Evolutionary conservation across 2,329 filamentous ascomycete species (phyloP), one percentile per base, ranked within the genome.

Genomic region (Neonectria neomacrospora): DNA sequence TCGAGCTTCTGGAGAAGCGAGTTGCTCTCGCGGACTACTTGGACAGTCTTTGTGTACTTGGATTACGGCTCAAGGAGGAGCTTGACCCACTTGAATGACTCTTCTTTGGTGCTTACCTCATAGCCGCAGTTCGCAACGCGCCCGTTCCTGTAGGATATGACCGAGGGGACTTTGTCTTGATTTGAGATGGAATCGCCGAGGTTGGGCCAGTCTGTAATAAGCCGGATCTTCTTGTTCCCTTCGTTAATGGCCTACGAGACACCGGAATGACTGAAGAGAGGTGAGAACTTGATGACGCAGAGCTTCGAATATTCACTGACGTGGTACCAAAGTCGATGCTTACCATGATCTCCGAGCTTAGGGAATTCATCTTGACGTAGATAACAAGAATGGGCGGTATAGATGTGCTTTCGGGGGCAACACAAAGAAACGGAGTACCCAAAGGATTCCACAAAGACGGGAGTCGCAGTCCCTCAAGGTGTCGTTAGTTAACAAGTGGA

Each of bases 151-250:
- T 52, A 52, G 5, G 48, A 52, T 4, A 34, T 34, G 18, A 34
- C 10, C 18, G 48, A 52, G 1, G 48, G 48, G n/a, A 52, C 48
- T 11, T 52, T 52, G 8, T 34, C 48, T 20, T 20, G 28, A n/a
- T 34, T 52, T 4, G n/a, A 9, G 14, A 22, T 34, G 9, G n/a
- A 14, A 14, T 14, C 48, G 10, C n/a, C 28, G 12, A 22, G 28
- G n/a, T 52, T 52, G 20, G 48, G 48, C 48, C 48, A 52, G 28
- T 52, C 48, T 8, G n/a, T 23, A 28, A 52, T 37, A 20, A 52
- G 48, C 1, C 48, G 48, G 3, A 52, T 37, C 12, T 52, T 20
- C 28, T 22, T 52, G 5, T 23, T 4, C 5, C 48, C 48, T 22
- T 52, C 48, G 12, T 52, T 52, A 10, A 52, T 23, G 1, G 12